Evolutionary conservation across 1,284 basidiomycete genomes (phyloP), one percentile per base, ranked within the genome.

Genomic region (Laetiporus sulphureus): DNA sequence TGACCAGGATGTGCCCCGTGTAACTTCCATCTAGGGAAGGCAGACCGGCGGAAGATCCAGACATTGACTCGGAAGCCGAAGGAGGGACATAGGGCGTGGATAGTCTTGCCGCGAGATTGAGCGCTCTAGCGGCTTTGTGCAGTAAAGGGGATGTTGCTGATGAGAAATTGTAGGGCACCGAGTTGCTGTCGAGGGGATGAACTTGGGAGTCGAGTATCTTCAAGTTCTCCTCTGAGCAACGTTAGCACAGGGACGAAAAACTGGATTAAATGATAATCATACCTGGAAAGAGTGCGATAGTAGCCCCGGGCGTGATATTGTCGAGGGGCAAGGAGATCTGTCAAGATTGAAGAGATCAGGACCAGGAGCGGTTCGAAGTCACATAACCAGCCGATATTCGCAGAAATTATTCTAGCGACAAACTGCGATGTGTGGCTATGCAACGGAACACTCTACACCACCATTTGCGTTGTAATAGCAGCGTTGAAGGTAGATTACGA

Each of bases 261-360:
- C 13, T 6, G 12, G n/a, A 21, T 16, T 29, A 30, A 6, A 39
- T 18, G 25, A 20, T 29, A 16, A 11, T 59, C 68, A 42, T 48
- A 81, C 84, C 84, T 52, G 79, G 77, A 56, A 89, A 88, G 6
- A 89, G 62, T 7, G 83, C 73, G 32, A 88, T 67, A 2, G 79
- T 79, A 12, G 75, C 71, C 27, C 81, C 82, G 16, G 83, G 78
- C 15, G 67, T 69, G 10, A 80, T 65, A 45, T 60, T 72, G 38
- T 87, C 82, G 44, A 78, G 53, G 18, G 84, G 83, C 15, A 89
- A 51, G 19, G 80, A 69, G 45, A 89, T 71, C 85, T 87, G 41
- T n/a, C n/a, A n/a, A n/a, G n/a, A n/a, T n/a, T n/a, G n/a, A n/a
- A n/a, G n/a, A n/a, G n/a, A n/a, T n/a, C n/a, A n/a, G n/a, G n/a